These are phyloP conservation scores for Dictyostelium brefeldianum DNA, from an alignment of 78 protist species.

Conservation along the genomic window DNA sequence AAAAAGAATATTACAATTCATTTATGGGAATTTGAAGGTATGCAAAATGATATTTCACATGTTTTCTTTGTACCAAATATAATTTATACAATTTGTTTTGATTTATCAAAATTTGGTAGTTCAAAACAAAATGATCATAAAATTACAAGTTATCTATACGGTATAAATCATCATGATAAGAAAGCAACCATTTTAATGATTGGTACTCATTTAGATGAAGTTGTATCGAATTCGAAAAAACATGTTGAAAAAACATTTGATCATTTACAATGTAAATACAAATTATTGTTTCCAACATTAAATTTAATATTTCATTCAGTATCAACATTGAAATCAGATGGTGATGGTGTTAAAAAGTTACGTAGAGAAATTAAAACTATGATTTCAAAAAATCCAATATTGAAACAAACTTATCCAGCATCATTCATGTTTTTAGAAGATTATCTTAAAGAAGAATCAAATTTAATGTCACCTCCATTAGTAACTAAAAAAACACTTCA, in stretches of 20 bases:
- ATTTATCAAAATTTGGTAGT: slow-evolving; percentile 1
- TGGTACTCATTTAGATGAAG: slow-evolving; percentile 64
- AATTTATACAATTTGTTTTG: slow-evolving; percentile 30
- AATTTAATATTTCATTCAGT: slow-evolving; percentile 9
- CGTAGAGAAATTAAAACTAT: slow-evolving; percentile 38
- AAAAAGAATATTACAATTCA: slow-evolving; percentile 40
- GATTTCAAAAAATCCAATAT: slow-evolving; percentile 55
- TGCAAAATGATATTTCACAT: slow-evolving; percentile 49
- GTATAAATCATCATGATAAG: slow-evolving; percentile 21
- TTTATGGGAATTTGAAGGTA: slow-evolving; percentile 79
- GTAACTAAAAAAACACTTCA: slow-evolving; percentile 36
- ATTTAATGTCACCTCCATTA: slow-evolving; percentile 65
- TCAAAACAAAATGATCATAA: neutral
- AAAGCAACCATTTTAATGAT: slow-evolving; percentile 31
- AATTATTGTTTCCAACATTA: slow-evolving; percentile 13
- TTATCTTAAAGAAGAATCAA: slow-evolving; percentile 57
- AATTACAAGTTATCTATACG: slow-evolving; percentile 16
- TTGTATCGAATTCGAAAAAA: slow-evolving; percentile 1
- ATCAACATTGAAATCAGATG: slow-evolving; percentile 22
- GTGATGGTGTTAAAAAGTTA: slow-evolving; percentile 45
- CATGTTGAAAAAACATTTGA: slow-evolving; percentile 44
- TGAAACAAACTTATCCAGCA: slow-evolving; percentile 63
- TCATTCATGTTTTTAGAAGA: slow-evolving; percentile 66
- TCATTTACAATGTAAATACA: neutral
- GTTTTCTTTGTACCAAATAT: slow-evolving; percentile 65